Evolutionary conservation across 164 flowering plant genomes (phyloP).

Genomic region (Liriodendron chinense): DNA sequence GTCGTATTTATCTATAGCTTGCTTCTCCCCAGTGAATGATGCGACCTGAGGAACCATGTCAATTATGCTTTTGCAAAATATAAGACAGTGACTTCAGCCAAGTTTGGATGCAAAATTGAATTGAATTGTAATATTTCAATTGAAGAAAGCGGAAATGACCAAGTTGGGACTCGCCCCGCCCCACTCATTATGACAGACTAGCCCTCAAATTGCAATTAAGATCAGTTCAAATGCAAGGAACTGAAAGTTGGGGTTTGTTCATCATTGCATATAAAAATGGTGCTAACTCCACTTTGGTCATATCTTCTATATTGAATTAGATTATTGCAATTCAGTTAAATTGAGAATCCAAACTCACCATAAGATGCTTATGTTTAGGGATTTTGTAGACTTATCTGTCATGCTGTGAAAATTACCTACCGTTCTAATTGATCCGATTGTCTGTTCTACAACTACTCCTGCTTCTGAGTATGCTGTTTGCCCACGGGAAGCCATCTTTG

Average conservation of each 20-base stretch:
- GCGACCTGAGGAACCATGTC: constrained; percentile 32
- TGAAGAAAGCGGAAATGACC: background rate
- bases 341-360: background rate
- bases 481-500: constrained; percentile 45
- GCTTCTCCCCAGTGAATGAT: constrained; percentile 56
- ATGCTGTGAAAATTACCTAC: constrained; percentile 17
- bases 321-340: background rate
- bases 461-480: constrained; percentile 42
- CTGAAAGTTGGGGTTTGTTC: too few relatives aligned
- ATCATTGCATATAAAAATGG: background rate
- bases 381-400: background rate
- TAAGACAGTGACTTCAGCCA: background rate
- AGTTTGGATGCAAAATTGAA: background rate
- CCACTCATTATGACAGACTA: too few relatives aligned
- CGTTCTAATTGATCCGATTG: constrained; percentile 51
- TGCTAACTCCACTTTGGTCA: background rate
- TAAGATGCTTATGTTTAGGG: background rate
- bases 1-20: constrained; percentile 36
- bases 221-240: too few relatives aligned
- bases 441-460: constrained; percentile 44
- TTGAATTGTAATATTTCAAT: too few relatives aligned
- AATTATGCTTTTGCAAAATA: background rate
- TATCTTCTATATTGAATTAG: background rate
- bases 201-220: too few relatives aligned
- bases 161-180: background rate